Percentiles rank a stretch among this genome's conserved stretches.
These are phyloP conservation scores for Dipteronia dyeriana DNA, from an alignment of 345 rosid genomes.

Conservation along the genomic window DNA sequence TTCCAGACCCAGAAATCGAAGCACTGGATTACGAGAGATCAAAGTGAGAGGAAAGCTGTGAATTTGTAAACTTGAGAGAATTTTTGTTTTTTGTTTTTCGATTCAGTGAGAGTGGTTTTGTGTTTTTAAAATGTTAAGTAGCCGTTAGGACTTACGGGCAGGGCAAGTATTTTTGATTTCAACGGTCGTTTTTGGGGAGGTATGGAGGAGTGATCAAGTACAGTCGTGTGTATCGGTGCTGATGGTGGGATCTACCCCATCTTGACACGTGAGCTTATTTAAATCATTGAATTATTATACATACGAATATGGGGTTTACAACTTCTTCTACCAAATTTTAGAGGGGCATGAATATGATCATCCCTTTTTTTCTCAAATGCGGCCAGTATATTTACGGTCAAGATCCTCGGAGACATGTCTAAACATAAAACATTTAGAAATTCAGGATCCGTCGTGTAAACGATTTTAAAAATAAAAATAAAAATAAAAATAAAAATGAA, in stretches of 20 bases:
- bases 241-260: neutral
- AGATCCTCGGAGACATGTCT: too few species aligned
- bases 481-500: too few species aligned
- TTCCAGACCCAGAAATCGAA: neutral
- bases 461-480: too few species aligned
- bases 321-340: too few species aligned
- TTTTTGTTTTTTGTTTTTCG: neutral
- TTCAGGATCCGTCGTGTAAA: too few species aligned
- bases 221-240: neutral
- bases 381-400: too few species aligned
- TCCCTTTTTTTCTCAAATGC: too few species aligned
- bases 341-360: too few species aligned
- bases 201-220: neutral
- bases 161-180: neutral
- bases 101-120: neutral
- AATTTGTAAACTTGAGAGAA: neutral
- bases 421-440: too few species aligned
- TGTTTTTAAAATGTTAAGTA: slow-evolving; percentile 22
- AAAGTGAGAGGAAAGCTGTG: neutral
- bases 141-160: slow-evolving; percentile 37
- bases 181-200: slow-evolving; percentile 26
- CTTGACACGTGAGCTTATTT: neutral
- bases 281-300: too few species aligned
- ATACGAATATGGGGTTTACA: too few species aligned
- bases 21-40: neutral